A percentile compares a stretch with the other conserved stretches of the same genome.
phyloP scores from a whole-genome alignment of 768 basidiomycete species.

The Russula sp. region DNA sequence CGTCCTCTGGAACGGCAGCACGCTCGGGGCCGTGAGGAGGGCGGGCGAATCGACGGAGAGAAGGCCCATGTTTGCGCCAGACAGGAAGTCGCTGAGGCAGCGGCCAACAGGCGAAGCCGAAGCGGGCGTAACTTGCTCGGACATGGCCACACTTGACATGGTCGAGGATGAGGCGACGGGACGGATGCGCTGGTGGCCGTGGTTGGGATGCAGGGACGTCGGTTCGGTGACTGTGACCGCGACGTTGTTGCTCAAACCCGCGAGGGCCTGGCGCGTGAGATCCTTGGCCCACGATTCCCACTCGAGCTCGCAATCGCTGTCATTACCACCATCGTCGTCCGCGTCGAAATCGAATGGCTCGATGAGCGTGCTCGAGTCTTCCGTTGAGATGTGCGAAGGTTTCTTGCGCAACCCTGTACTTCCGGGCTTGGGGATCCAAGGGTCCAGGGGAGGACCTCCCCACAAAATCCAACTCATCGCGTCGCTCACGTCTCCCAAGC shows the following conservation, averaged over 20 bases:
- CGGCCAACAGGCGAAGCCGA: background rate
- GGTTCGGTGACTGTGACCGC: background rate
- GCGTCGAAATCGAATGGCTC: background rate
- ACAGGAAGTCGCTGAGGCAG: background rate
- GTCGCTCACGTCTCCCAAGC: slow-evolving; percentile 18
- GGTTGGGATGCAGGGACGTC: background rate
- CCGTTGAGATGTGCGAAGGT: background rate
- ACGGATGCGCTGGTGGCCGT: background rate
- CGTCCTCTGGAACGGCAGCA: slow-evolving; percentile 16
- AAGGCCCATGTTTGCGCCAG: slow-evolving; percentile 5
- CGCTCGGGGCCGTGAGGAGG: slow-evolving; percentile 17
- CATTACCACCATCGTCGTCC: slow-evolving; percentile 11
- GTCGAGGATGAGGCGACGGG: background rate
- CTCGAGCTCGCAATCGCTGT: slow-evolving; percentile 21
- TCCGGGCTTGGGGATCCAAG: background rate
- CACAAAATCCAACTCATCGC: slow-evolving; percentile 19
- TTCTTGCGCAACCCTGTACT: background rate
- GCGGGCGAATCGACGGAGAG: slow-evolving; percentile 16
- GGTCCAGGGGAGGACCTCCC: background rate
- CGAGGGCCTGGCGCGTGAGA: slow-evolving; percentile 18
- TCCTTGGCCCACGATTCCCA: slow-evolving; percentile 25
- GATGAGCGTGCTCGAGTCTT: background rate
- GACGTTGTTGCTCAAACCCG: background rate
- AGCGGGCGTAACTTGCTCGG: background rate
- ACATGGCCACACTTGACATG: slow-evolving; percentile 1